phyloP scores from a whole-genome alignment of 108 stramenopile species.

The Skeletonema potamos region DNA sequence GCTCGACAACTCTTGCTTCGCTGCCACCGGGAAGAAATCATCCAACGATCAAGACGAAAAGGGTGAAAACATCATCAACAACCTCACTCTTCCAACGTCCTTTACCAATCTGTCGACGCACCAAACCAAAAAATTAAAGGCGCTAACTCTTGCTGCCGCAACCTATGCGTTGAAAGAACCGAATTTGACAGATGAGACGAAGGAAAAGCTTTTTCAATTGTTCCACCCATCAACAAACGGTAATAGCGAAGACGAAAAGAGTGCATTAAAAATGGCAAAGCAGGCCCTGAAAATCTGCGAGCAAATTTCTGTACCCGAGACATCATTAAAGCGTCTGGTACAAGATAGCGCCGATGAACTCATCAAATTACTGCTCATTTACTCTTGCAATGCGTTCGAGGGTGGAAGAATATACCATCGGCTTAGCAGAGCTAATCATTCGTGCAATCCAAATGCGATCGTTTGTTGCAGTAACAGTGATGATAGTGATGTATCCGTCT shows the following conservation, averaged over 20 bases:
- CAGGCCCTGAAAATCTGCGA: constrained; percentile 49
- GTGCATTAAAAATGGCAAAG: constrained; percentile 42
- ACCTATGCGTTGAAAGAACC: constrained; percentile 32
- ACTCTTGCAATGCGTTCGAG: constrained; percentile 83
- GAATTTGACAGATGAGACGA: constrained; percentile 6
- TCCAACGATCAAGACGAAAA: constrained; percentile 9
- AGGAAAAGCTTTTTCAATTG: constrained; percentile 45
- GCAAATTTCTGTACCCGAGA: constrained; percentile 23
- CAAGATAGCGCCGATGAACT: constrained; percentile 20
- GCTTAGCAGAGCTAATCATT: constrained; percentile 73
- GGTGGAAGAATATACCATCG: constrained; percentile 70
- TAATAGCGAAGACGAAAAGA: constrained; percentile 33
- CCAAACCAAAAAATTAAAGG: constrained; percentile 50
- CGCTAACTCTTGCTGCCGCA: constrained; percentile 68
- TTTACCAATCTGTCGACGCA: constrained; percentile 3
- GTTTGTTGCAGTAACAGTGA: constrained; percentile 26
- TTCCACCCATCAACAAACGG: constrained; percentile 50
- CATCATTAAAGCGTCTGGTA: constrained; percentile 13
- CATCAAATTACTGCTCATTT: constrained; percentile 57
- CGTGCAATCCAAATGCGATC: constrained; percentile 80
- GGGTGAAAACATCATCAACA: background rate
- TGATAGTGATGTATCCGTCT: constrained; percentile 13
- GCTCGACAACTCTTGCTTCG: constrained; percentile 8
- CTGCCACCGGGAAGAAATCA: background rate
- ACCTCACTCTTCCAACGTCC: constrained; percentile 28